These are phyloP conservation scores for Phlyctochytrium bullatum DNA, from an alignment of 192 early-diverging fungal genomes.

Conservation along the genomic window DNA sequence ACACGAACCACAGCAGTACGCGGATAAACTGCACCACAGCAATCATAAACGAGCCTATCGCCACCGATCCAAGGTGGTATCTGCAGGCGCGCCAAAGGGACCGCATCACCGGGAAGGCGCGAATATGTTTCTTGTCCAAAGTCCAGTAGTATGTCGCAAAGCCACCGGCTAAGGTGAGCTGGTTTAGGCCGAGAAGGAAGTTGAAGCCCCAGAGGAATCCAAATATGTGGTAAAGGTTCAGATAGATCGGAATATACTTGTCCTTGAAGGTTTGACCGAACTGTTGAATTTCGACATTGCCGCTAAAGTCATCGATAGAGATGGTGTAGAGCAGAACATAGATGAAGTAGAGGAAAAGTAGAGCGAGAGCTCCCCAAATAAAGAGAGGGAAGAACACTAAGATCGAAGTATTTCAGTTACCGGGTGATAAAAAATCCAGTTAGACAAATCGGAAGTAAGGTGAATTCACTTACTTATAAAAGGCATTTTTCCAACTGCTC, in stretches of 20 bases:
- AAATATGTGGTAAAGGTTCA: constrained; percentile 52
- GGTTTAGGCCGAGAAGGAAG: constrained; percentile 48
- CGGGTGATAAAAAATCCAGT: constrained; percentile 1
- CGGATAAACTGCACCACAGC: constrained; percentile 51
- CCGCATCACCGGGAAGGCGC: constrained; percentile 1
- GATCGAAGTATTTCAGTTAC: not conserved
- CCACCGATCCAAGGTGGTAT: constrained; percentile 55
- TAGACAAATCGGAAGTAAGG: constrained; percentile 1
- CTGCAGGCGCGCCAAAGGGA: constrained; percentile 37
- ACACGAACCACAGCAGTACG: constrained; percentile 35
- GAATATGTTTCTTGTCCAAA: constrained; percentile 41
- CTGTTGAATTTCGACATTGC: not conserved
- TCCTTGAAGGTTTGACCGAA: constrained; percentile 16
- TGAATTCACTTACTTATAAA: constrained; percentile 31
- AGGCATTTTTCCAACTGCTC: constrained; percentile 45
- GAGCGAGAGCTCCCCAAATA: constrained; percentile 12
- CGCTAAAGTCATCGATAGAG: constrained; percentile 18
- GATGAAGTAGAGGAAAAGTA: constrained; percentile 33
- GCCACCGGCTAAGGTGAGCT: constrained; percentile 47
- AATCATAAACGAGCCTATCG: constrained; percentile 52
- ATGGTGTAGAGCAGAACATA: constrained; percentile 25
- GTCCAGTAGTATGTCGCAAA: constrained; percentile 56
- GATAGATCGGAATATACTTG: constrained; percentile 25
- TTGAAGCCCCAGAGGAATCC: constrained; percentile 55
- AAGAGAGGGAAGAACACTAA: constrained; percentile 37